Percentiles rank a stretch among this genome's conserved stretches.
Evolutionary conservation across 164 flowering plant genomes (phyloP).

Genomic region (Magnolia kwangsiensis): DNA sequence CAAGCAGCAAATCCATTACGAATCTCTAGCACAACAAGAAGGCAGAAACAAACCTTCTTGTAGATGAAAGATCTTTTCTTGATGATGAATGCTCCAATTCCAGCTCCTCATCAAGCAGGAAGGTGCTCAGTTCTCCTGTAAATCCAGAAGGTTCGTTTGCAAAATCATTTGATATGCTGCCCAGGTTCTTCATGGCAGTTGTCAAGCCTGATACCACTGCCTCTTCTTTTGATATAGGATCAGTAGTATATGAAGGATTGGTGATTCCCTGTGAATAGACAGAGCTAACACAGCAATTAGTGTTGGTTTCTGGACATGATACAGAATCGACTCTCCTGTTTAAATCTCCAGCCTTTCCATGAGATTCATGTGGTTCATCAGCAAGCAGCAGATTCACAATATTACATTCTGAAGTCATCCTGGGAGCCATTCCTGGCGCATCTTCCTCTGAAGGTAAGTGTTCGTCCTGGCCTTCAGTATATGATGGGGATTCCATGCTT

Average conservation of each 20-base stretch:
- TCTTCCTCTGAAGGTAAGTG: slow-evolving; percentile 4
- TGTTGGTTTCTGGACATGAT: slow-evolving; percentile 11
- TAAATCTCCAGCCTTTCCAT: slow-evolving; percentile 14
- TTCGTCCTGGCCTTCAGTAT: slow-evolving; percentile 15
- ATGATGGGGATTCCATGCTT: slow-evolving; percentile 10
- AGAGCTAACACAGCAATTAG: slow-evolving; percentile 1
- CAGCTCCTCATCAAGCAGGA: slow-evolving; percentile 90
- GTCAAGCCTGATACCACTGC: slow-evolving; percentile 14
- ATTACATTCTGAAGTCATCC: slow-evolving; percentile 10
- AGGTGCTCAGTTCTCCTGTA: slow-evolving; percentile 40
- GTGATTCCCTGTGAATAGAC: slow-evolving; percentile 18
- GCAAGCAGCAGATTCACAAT: slow-evolving; percentile 15
- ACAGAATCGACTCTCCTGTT: slow-evolving; percentile 11
- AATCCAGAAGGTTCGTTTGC: slow-evolving; percentile 18
- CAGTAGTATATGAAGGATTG: slow-evolving; percentile 9
- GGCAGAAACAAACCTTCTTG: slow-evolving; percentile 42
- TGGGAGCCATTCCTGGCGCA: slow-evolving; percentile 5
- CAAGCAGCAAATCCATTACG: not conserved
- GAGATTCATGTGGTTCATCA: slow-evolving; percentile 14
- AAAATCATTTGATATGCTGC: slow-evolving; percentile 48
- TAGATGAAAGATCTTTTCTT: slow-evolving; percentile 27
- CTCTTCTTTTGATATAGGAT: slow-evolving; percentile 16
- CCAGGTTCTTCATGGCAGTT: slow-evolving; percentile 15
- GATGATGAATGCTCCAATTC: slow-evolving; percentile 52
- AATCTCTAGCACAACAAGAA: not conserved